phyloP scores from a whole-genome alignment of 306 rosid genomes.

The Sicyos baderoa region DNA sequence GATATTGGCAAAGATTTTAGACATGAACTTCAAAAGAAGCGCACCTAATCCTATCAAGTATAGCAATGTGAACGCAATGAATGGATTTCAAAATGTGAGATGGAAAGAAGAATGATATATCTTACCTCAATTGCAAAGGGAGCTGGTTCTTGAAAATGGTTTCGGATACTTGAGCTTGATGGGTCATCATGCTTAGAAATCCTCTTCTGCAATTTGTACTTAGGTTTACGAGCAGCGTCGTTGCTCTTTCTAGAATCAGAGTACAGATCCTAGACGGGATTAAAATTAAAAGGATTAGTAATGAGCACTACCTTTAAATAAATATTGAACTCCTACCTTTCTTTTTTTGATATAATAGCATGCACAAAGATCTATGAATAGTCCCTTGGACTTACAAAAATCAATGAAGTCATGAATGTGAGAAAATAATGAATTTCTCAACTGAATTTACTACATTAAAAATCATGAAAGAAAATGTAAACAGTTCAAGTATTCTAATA shows the following conservation, averaged over 20 bases:
- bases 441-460: not conserved
- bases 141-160: conserved; percentile 25
- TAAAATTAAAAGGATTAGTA: not conserved
- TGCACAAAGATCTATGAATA: not conserved
- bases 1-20: not conserved
- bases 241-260: conserved; percentile 15
- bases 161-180: conserved; percentile 19
- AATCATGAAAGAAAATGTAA: not conserved
- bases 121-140: conserved; percentile 22
- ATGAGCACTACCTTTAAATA: not conserved
- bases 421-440: conserved; percentile 10
- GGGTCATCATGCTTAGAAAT: conserved; percentile 20
- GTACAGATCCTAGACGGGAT: conserved; percentile 24
- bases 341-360: not conserved
- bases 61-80: conserved; percentile 17
- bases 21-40: not conserved
- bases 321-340: not conserved
- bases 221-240: conserved; percentile 18
- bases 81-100: not conserved
- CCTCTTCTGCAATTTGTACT: conserved; percentile 16
- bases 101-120: not conserved
- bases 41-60: not conserved
- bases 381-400: not conserved
- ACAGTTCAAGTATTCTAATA: not conserved
- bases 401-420: not conserved